Evolutionary conservation across 371 early-diverging fungal species (phyloP).

Genomic region (Mortierella sp.): DNA sequence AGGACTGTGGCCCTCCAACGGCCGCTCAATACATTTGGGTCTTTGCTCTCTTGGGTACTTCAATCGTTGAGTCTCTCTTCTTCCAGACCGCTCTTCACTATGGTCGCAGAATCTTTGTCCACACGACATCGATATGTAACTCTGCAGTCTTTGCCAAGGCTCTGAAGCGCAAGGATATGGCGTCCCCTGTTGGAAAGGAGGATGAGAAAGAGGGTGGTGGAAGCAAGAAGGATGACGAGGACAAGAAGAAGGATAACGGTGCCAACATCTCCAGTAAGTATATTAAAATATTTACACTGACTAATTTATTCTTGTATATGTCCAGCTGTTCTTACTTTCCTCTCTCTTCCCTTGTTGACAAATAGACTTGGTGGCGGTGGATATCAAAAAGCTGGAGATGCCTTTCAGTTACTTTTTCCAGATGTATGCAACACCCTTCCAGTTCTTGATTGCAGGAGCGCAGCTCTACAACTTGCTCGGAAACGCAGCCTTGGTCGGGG

Average conservation of each 20-base stretch:
- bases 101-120: constrained; percentile 67
- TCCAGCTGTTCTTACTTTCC: background rate
- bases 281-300: background rate
- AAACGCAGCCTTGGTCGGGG: constrained; percentile 73
- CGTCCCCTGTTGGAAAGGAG: constrained; percentile 36
- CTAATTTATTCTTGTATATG: background rate
- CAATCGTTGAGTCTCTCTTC: constrained; percentile 61
- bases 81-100: constrained; percentile 70
- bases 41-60: constrained; percentile 68
- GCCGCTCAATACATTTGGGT: constrained; percentile 70
- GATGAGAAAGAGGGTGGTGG: constrained; percentile 22
- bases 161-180: constrained; percentile 66
- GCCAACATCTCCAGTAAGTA: constrained; percentile 51
- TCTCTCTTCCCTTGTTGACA: background rate
- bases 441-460: constrained; percentile 70
- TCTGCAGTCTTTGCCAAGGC: constrained; percentile 73
- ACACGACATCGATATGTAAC: constrained; percentile 69
- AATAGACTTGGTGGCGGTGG: constrained; percentile 67
- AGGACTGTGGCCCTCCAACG: constrained; percentile 44
- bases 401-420: constrained; percentile 67
- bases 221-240: constrained; percentile 21
- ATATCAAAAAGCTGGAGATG: constrained; percentile 67
- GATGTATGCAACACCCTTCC: constrained; percentile 72
- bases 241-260: constrained; percentile 57
- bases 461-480: constrained; percentile 77